Evolutionary conservation across 345 rosid species (phyloP), one percentile per base, ranked within the genome.

Genomic region (Citrus australasica): DNA sequence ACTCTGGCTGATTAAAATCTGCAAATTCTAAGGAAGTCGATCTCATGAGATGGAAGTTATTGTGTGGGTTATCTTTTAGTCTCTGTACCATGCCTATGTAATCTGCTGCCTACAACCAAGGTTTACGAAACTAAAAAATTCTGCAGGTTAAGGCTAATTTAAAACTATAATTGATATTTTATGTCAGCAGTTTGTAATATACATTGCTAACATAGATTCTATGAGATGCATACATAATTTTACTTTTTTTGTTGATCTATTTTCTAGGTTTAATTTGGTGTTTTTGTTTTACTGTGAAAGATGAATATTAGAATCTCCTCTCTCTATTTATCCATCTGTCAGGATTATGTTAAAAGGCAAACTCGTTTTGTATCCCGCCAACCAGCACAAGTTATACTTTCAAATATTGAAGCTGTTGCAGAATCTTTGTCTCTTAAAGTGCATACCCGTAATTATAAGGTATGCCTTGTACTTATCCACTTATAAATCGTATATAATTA

Each of bases 341-440:
- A 94, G 96, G 98, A 94, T 83, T 89, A 78, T 81, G 83, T 92
- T 53, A 92, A 88, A 80, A 82, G 92, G 75, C 98, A 92, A 86
- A 94, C 98, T 30, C 96, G 96, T 77, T 92, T 92, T 85, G 93
- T 94, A 37, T 94, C 96, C 74, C 85, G 90, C 71, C 84, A 84
- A 69, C 89, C 92, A 28, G 93, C 98, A 32, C 88, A 83, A 75
- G 91, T 72, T 56, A 89, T 96, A 83, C 80, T 91, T 73, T 88
- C 97, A 76, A 83, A 85, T 2, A 84, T 92, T 78, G 95, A 91
- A 85, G 87, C 86, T 79, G 94, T 86, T 87, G 96, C 97, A 8
- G 76, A 83, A 81, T 90, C 90, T 63, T 86, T 95, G 89, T 76
- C 81, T 76, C 85, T 89, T 65, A 86, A 88, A 80, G 90, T 89